Evolutionary conservation across 805 yeast species (phyloP).

Genomic region (Candida arabinofermentans): DNA sequence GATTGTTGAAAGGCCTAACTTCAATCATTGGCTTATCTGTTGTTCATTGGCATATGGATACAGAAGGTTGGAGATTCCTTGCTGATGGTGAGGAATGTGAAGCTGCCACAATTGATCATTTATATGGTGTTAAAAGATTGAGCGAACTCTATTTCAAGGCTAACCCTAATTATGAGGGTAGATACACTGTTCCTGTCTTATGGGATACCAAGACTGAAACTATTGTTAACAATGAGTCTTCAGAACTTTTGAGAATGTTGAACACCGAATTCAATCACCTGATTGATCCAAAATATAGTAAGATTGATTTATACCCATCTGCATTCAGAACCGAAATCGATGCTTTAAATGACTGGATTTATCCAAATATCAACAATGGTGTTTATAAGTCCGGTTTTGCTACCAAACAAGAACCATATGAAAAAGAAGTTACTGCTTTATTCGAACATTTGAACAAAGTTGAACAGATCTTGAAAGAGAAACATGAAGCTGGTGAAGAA

Average conservation of each 20-base stretch:
- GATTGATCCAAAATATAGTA: slow-evolving; percentile 43
- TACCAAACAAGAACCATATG: slow-evolving; percentile 77
- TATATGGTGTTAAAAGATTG: slow-evolving; percentile 56
- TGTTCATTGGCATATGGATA: slow-evolving; percentile 89
- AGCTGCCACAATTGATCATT: slow-evolving; percentile 52
- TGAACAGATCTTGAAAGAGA: slow-evolving; percentile 52
- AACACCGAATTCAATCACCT: slow-evolving; percentile 69
- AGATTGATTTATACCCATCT: slow-evolving; percentile 61
- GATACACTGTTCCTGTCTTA: slow-evolving; percentile 89
- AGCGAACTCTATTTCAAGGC: slow-evolving; percentile 73
- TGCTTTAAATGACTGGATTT: slow-evolving; percentile 75
- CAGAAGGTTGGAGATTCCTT: slow-evolving; percentile 84
- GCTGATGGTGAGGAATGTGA: slow-evolving; percentile 38
- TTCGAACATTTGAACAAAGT: slow-evolving; percentile 68
- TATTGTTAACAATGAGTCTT: slow-evolving; percentile 87
- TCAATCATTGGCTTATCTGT: slow-evolving; percentile 63
- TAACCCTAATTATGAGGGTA: slow-evolving; percentile 69
- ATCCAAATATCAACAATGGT: slow-evolving; percentile 84
- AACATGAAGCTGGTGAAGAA: slow-evolving; percentile 31
- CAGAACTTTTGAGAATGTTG: slow-evolving; percentile 83
- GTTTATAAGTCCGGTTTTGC: slow-evolving; percentile 94
- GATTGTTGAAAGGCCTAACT: slow-evolving; percentile 71
- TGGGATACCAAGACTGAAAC: slow-evolving; percentile 85
- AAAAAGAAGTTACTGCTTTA: slow-evolving; percentile 55
- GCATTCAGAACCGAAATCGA: slow-evolving; percentile 56